Conservation (phyloP, 345 rosid species). For the Pelargonium nanum region DNA sequence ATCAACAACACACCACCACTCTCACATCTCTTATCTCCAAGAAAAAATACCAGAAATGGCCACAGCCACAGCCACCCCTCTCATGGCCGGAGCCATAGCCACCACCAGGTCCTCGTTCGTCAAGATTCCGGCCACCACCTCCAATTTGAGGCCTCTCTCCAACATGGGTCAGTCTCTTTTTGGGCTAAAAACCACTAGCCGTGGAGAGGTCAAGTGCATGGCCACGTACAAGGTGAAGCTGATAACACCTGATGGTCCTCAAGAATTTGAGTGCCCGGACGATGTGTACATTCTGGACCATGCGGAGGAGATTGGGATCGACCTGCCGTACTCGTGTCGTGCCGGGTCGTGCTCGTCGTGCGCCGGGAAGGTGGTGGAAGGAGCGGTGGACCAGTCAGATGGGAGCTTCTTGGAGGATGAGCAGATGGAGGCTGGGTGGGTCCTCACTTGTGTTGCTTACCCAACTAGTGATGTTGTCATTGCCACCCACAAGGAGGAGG, state of each 20-base stretch:
- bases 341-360: conserved; percentile 93
- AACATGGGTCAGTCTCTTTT: conserved; percentile 38
- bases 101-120: neutral
- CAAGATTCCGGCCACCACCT: neutral
- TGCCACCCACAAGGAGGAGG: conserved; percentile 93
- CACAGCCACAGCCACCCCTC: neutral
- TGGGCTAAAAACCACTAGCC: conserved; percentile 50
- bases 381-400: conserved; percentile 68
- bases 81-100: neutral
- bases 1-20: conserved; percentile 4
- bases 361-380: conserved; percentile 47
- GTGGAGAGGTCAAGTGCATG: conserved; percentile 36
- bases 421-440: conserved; percentile 32
- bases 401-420: conserved; percentile 82
- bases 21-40: neutral
- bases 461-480: conserved; percentile 43
- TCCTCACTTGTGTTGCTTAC: conserved; percentile 77
- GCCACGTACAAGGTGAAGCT: conserved; percentile 69
- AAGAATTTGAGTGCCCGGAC: conserved; percentile 41
- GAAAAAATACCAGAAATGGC: conserved; percentile 27
- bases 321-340: conserved; percentile 91
- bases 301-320: conserved; percentile 61
- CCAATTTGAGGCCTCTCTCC: conserved; percentile 14
- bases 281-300: conserved; percentile 63
- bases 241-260: conserved; percentile 54